Evolutionary conservation across 352 stramenopile species (phyloP), one percentile per base, ranked within the genome.

Genomic region (Saprolegnia diclina): DNA sequence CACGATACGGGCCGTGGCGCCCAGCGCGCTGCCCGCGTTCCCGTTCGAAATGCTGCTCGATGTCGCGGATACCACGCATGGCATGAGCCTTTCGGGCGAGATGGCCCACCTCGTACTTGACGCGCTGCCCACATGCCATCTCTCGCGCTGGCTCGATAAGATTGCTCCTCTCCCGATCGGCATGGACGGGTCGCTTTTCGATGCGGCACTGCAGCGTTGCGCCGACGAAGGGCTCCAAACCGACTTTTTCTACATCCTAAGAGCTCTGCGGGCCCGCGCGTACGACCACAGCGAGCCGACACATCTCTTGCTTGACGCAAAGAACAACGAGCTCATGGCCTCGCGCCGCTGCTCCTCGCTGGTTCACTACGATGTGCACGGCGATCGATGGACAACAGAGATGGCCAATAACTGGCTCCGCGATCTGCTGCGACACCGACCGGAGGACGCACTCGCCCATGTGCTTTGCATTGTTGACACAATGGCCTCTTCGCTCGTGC

Each of bases 81-180:
- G 53, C 10, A 10, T 69, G 14, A 14, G 38, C 7, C 48, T 52
- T 9, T 35, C 50, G 2, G 42, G 63, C 16, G 46, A 69, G 4
- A 62, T 61, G 50, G 63, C 63, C 5, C 63, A 38, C 9, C 48
- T 61, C 5, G 14, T 69, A 4, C 35, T 61, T 3, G 21, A 61
- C 1, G 21, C 21, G 4, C n/a, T 69, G n/a, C 50, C 50, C 6
- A 6, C 26, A 14, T 45, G 13, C 0, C 10, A 45, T 7, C n/a
- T 63, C 21, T 21, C 44, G 13, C 44, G 42, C 11, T 69, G 45
- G 45, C 48, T 69, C n/a, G 29, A 35, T 35, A 2, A 5, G 5
- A 35, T 35, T 35, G 29, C 29, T 6, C 29, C 29, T 35, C 29
- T 35, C 29, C 5, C 29, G 29, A 35, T 35, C 5, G 29, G 2